A percentile compares a stretch with the other conserved stretches of the same genome.
These are phyloP conservation scores for Dryas octopetala DNA, from an alignment of 306 rosid genomes.

Conservation along the genomic window DNA sequence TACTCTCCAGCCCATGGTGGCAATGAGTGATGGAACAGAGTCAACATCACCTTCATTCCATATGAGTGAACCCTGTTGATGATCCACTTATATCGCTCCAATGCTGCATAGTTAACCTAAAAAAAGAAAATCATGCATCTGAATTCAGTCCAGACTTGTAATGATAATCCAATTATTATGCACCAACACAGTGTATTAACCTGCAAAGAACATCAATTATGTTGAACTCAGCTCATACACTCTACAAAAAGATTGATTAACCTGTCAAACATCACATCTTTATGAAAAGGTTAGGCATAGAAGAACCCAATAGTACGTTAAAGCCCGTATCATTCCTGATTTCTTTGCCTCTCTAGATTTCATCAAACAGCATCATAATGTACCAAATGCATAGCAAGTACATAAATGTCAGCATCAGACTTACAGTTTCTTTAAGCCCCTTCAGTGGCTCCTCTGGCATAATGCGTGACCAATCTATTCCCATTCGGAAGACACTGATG, in stretches of 20 bases:
- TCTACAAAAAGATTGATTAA: not conserved
- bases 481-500: conserved; percentile 82
- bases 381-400: conserved; percentile 15
- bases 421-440: conserved; percentile 63
- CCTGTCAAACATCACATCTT: not conserved
- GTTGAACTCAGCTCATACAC: not conserved
- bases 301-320: not conserved
- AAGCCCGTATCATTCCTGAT: not conserved
- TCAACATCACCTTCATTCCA: conserved; percentile 98
- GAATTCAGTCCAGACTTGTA: conserved; percentile 25
- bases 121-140: conserved; percentile 17
- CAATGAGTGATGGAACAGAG: conserved; percentile 94
- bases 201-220: not conserved
- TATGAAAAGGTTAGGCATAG: not conserved
- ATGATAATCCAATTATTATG: not conserved
- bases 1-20: conserved; percentile 95
- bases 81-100: conserved; percentile 96
- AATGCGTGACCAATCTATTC: conserved; percentile 92
- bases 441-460: conserved; percentile 79
- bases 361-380: conserved; percentile 5
- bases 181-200: not conserved
- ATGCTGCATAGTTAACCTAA: conserved; percentile 88
- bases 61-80: conserved; percentile 69
- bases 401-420: conserved; percentile 37
- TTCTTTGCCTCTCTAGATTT: not conserved